Conservation (phyloP, 2,329 filamentous ascomycete genomes). For the Chaetomium olivaceum region DNA sequence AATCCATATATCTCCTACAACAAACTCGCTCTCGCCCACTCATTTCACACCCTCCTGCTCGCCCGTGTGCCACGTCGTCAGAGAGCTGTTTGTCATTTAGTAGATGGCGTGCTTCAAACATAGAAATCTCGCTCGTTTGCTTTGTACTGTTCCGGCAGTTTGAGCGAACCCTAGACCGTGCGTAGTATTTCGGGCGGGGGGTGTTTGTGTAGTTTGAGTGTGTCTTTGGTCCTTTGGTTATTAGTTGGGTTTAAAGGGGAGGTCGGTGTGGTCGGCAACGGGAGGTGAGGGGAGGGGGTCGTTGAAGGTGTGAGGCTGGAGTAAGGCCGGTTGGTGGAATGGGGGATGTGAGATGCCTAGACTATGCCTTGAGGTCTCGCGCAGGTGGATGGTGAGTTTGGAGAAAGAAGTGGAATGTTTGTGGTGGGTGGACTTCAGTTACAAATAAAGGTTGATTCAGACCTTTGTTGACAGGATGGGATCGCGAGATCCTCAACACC, state of each 20-base stretch:
- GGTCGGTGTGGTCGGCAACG: neutral
- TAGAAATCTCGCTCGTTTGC: neutral
- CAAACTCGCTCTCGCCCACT: no score
- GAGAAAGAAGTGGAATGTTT: no score
- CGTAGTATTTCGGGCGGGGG: neutral
- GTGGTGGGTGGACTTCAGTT: no score
- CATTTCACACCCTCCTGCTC: neutral
- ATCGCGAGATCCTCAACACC: no score
- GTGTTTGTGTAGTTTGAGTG: neutral
- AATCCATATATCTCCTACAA: neutral
- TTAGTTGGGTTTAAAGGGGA: neutral
- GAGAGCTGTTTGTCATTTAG: neutral
- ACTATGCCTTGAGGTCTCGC: no score
- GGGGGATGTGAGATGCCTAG: no score
- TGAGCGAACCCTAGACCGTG: neutral
- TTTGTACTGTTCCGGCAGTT: no score
- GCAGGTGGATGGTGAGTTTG: no score
- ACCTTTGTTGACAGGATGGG: no score
- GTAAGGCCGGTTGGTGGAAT: no score
- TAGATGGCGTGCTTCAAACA: neutral
- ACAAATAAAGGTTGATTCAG: no score
- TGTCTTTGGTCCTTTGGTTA: no score
- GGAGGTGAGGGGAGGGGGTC: neutral
- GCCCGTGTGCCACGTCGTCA: neutral
- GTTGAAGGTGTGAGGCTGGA: neutral